These are phyloP conservation scores for Paspalum vaginatum DNA, from an alignment of 176 grass and related monocot species.

Conservation along the genomic window DNA sequence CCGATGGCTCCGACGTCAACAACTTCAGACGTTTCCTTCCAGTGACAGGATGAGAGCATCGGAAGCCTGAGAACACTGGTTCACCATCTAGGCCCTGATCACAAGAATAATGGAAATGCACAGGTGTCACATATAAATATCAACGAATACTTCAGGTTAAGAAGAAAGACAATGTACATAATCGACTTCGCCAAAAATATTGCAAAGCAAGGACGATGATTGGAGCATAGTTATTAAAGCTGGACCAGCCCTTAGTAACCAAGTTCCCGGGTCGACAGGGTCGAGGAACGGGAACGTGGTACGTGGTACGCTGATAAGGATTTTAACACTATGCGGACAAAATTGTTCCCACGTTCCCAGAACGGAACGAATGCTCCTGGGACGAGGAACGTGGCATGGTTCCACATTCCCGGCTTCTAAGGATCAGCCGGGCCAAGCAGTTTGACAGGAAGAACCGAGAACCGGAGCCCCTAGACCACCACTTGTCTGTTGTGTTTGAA, in stretches of 20 bases:
- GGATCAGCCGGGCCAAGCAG: background rate
- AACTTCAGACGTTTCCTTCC: slow-evolving; percentile 34
- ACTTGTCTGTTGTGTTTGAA: background rate
- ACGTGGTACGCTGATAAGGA: too few relatives aligned
- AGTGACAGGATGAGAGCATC: background rate
- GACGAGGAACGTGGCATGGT: too few relatives aligned
- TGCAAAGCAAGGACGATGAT: background rate
- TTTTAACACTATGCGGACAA: too few relatives aligned
- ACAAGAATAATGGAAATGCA: background rate
- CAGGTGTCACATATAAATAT: slow-evolving; percentile 1
- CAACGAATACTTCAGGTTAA: background rate
- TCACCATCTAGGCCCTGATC: slow-evolving; percentile 6
- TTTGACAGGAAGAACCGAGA: background rate
- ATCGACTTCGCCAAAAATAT: background rate
- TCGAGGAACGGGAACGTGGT: too few relatives aligned
- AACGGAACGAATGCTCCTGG: too few relatives aligned
- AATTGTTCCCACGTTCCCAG: too few relatives aligned
- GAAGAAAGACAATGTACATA: background rate
- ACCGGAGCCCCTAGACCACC: background rate
- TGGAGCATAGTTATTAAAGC: background rate
- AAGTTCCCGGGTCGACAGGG: too few relatives aligned
- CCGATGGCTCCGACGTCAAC: background rate
- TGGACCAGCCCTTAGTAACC: too few relatives aligned
- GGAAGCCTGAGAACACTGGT: background rate
- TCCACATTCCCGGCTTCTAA: too few relatives aligned